These are phyloP conservation scores for Zelonia costaricensis DNA, from an alignment of 208 protist species.

Conservation along the genomic window DNA sequence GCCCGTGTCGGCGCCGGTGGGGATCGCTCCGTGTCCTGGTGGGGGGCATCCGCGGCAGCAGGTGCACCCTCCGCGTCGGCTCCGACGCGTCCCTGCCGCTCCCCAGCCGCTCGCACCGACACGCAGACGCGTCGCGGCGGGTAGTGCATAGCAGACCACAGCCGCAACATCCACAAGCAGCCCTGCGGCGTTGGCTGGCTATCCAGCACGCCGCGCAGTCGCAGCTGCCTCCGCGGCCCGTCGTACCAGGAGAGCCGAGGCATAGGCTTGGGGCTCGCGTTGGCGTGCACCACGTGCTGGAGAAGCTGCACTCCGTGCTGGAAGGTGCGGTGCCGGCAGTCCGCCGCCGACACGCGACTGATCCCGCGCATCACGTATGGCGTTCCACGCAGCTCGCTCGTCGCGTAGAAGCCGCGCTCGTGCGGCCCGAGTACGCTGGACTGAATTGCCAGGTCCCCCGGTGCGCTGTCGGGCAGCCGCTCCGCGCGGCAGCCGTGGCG, in stretches of 20 bases:
- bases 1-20: too few species aligned
- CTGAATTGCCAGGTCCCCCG: not conserved
- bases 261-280: slow-evolving; percentile 1
- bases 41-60: too few species aligned
- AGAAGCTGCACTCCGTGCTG: slow-evolving; percentile 84
- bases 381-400: slow-evolving; percentile 58
- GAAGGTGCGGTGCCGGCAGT: slow-evolving; percentile 54
- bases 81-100: too few species aligned
- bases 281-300: slow-evolving; percentile 15
- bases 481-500: slow-evolving; percentile 28
- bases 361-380: slow-evolving; percentile 68
- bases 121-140: slow-evolving; percentile 39
- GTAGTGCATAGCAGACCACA: slow-evolving; percentile 43
- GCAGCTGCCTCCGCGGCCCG: slow-evolving; percentile 1
- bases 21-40: not conserved
- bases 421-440: not conserved
- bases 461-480: slow-evolving; percentile 47
- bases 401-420: slow-evolving; percentile 43
- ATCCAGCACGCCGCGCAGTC: slow-evolving; percentile 8
- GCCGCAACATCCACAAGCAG: slow-evolving; percentile 43
- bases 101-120: not conserved
- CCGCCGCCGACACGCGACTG: slow-evolving; percentile 23
- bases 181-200: slow-evolving; percentile 28
- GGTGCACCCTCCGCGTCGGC: too few species aligned
- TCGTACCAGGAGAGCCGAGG: slow-evolving; percentile 14